These are phyloP conservation scores for Berkeleyomyces basicola DNA, from an alignment of 2,329 filamentous ascomycete genomes.

Conservation along the genomic window DNA sequence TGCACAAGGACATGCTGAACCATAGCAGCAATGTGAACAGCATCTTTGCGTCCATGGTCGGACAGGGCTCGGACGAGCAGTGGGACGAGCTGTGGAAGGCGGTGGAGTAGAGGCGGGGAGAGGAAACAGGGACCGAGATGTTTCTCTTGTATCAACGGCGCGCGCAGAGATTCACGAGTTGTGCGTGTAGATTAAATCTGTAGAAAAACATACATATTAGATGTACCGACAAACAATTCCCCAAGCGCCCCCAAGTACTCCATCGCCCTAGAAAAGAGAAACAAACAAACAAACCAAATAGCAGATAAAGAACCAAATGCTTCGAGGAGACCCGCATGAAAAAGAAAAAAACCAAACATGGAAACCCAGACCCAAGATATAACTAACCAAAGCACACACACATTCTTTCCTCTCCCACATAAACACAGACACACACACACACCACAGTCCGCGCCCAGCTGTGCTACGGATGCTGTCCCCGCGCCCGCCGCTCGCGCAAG, in stretches of 20 bases:
- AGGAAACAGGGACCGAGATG: not conserved
- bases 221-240: not conserved
- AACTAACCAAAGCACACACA: not conserved
- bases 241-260: not conserved
- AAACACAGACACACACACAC: not conserved
- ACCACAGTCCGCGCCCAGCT: not conserved
- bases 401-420: not conserved
- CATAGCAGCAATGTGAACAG: slow-evolving; percentile 20
- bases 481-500: slow-evolving; percentile 6
- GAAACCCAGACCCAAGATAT: not conserved
- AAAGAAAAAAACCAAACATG: not conserved
- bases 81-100: slow-evolving; percentile 19
- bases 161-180: too few species aligned
- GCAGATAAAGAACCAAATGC: not conserved
- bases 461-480: not conserved
- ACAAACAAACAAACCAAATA: not conserved
- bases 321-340: not conserved
- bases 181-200: too few species aligned
- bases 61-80: slow-evolving; percentile 14
- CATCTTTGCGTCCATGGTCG: slow-evolving; percentile 16
- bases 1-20: slow-evolving; percentile 21
- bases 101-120: slow-evolving; percentile 18
- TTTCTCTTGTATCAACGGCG: too few species aligned
- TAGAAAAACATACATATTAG: too few species aligned
- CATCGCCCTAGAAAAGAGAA: not conserved